phyloP scores from a whole-genome alignment of 495 filamentous ascomycete species.

The Penicillium ochrochloron region DNA sequence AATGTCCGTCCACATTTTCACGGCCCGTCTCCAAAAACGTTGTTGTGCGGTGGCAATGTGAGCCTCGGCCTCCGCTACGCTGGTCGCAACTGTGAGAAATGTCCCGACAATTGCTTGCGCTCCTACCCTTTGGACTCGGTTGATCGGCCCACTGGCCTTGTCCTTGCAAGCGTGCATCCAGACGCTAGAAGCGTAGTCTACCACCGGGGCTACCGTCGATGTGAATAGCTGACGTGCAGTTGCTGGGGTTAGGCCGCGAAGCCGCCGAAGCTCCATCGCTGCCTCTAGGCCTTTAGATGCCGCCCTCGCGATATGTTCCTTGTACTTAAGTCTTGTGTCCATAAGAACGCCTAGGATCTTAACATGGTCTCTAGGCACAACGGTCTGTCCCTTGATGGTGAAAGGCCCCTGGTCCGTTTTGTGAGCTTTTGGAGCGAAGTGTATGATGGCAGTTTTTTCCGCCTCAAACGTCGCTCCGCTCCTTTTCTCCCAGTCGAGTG shows the following conservation, averaged over 20 bases:
- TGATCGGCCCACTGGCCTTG: slow-evolving; percentile 24
- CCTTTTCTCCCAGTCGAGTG: slow-evolving; percentile 31
- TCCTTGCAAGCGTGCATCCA: slow-evolving; percentile 35
- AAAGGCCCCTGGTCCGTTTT: slow-evolving; percentile 30
- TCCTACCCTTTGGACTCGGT: slow-evolving; percentile 35
- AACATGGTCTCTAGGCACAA: slow-evolving; percentile 21
- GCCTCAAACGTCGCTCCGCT: slow-evolving; percentile 34
- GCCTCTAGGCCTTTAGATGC: slow-evolving; percentile 33
- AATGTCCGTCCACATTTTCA: slow-evolving; percentile 29
- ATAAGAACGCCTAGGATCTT: neutral
- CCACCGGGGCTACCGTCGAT: slow-evolving; percentile 32
- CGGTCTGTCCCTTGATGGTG: slow-evolving; percentile 32
- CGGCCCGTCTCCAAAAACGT: slow-evolving; percentile 28
- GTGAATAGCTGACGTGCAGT: slow-evolving; percentile 23
- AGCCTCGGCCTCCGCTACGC: slow-evolving; percentile 16
- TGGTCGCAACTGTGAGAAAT: slow-evolving; percentile 22
- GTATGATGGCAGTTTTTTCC: slow-evolving; percentile 34
- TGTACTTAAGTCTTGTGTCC: neutral
- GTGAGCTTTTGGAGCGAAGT: slow-evolving; percentile 30
- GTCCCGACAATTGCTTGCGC: slow-evolving; percentile 38
- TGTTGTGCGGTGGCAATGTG: slow-evolving; percentile 27
- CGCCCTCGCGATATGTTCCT: slow-evolving; percentile 26
- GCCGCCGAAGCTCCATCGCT: slow-evolving; percentile 31
- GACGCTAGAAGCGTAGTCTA: slow-evolving; percentile 40
- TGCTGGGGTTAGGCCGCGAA: slow-evolving; percentile 27